Evolutionary conservation across 2,329 filamentous ascomycete genomes (phyloP).

Genomic region (Aspergillus ibericus): DNA sequence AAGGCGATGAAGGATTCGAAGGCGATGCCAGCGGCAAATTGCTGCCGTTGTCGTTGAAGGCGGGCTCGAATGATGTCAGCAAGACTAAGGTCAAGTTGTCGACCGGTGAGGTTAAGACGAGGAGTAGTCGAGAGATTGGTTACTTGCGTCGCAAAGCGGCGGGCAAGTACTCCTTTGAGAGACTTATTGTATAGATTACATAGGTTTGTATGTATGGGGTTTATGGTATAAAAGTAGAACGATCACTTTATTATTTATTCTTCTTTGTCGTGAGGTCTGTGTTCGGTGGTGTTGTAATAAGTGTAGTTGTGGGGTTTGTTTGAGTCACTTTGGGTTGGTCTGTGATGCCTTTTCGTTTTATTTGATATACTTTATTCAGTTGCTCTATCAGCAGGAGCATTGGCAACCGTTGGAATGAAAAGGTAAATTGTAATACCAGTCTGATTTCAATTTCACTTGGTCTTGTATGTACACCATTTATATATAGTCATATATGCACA

Average conservation of each 20-base stretch:
- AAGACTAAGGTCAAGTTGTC: slow-evolving; percentile 56
- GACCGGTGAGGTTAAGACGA: slow-evolving; percentile 68
- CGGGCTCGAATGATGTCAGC: slow-evolving; percentile 46
- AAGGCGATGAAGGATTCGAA: slow-evolving; percentile 31
- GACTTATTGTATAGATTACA: slow-evolving; percentile 62
- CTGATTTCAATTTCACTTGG: not conserved
- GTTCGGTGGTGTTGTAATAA: too few species aligned
- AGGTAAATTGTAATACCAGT: not conserved
- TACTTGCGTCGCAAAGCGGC: slow-evolving; percentile 76
- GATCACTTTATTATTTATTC: not conserved
- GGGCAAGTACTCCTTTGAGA: slow-evolving; percentile 79
- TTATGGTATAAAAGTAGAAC: slow-evolving; percentile 1
- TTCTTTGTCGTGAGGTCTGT: not conserved
- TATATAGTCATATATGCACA: slow-evolving; percentile 3
- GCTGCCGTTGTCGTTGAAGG: slow-evolving; percentile 73
- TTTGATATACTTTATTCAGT: not conserved
- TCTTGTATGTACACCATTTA: slow-evolving; percentile 1
- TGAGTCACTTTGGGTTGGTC: not conserved
- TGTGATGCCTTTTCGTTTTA: too few species aligned
- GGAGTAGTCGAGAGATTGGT: slow-evolving; percentile 71
- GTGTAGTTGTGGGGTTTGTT: too few species aligned
- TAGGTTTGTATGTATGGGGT: not conserved
- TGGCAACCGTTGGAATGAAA: not conserved
- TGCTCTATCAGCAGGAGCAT: not conserved
- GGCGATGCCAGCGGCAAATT: slow-evolving; percentile 44